These are phyloP conservation scores for Spathaspora boniae DNA, from an alignment of 805 yeast species.

Conservation along the genomic window DNA sequence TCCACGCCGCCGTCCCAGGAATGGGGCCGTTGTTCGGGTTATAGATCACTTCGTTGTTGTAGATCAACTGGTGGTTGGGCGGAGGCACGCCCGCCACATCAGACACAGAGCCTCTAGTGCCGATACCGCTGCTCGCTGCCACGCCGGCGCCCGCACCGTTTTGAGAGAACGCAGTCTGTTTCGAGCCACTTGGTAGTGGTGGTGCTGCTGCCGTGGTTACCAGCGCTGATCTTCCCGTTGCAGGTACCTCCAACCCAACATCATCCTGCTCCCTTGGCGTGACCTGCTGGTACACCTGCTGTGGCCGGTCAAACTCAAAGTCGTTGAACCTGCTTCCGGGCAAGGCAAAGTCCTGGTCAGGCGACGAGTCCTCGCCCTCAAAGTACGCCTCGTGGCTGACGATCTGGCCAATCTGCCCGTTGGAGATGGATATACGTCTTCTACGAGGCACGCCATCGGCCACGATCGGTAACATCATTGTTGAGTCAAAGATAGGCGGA, in stretches of 20 bases:
- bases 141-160: slow-evolving; percentile 3
- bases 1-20: slow-evolving; percentile 69
- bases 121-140: too few species aligned
- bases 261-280: too few species aligned
- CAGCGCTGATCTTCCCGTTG: background rate
- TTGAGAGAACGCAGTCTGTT: slow-evolving; percentile 7
- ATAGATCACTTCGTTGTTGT: slow-evolving; percentile 53
- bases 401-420: slow-evolving; percentile 81
- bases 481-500: slow-evolving; percentile 45
- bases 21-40: slow-evolving; percentile 53
- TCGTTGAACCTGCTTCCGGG: slow-evolving; percentile 6
- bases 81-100: slow-evolving; percentile 42
- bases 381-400: slow-evolving; percentile 43
- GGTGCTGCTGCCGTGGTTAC: slow-evolving; percentile 1
- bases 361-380: slow-evolving; percentile 17
- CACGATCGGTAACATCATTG: slow-evolving; percentile 32
- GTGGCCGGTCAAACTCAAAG: slow-evolving; percentile 7
- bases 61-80: slow-evolving; percentile 49
- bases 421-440: slow-evolving; percentile 75
- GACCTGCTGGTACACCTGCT: too few species aligned
- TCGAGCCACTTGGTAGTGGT: slow-evolving; percentile 1
- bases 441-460: slow-evolving; percentile 39
- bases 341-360: slow-evolving; percentile 6
- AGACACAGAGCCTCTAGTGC: background rate
- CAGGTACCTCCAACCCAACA: slow-evolving; percentile 1